Evolutionary conservation across 139 green algal genomes (phyloP).

Genomic region (Tetraselmis chui): DNA sequence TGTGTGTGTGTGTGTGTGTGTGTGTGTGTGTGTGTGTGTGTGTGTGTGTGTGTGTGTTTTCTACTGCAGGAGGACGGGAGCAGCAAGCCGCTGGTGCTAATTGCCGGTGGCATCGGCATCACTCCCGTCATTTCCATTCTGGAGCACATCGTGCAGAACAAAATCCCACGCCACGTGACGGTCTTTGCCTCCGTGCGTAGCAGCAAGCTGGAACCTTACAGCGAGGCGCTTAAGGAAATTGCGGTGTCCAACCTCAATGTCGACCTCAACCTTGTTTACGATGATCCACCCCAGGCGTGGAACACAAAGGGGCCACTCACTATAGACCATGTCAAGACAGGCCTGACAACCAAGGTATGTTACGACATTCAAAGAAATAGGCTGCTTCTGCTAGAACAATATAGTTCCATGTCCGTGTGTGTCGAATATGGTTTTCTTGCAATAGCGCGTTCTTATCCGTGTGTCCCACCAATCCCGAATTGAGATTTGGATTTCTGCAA

Average conservation of each 20-base stretch:
- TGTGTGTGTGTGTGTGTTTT: too few species aligned
- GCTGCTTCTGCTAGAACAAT: too few species aligned
- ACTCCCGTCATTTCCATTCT: conserved; percentile 19
- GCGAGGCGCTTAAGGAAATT: background rate
- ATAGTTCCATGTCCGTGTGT: too few species aligned
- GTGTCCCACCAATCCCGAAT: background rate
- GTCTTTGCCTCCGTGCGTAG: background rate
- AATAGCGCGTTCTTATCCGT: background rate
- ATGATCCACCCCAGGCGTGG: background rate
- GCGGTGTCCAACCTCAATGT: background rate
- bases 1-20: too few species aligned
- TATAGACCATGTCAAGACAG: background rate
- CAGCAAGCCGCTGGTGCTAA: conserved; percentile 12
- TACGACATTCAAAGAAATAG: background rate
- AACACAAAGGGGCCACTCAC: background rate
- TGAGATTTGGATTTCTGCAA: background rate
- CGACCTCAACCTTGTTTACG: background rate
- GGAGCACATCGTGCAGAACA: background rate
- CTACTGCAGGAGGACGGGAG: background rate
- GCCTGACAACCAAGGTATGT: background rate
- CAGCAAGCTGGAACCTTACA: background rate
- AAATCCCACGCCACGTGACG: background rate
- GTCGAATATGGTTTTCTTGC: too few species aligned
- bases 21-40: too few species aligned
- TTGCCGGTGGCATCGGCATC: conserved; percentile 20